Evolutionary conservation across 1,284 basidiomycete genomes (phyloP).

Genomic region (Trametes polyzona): DNA sequence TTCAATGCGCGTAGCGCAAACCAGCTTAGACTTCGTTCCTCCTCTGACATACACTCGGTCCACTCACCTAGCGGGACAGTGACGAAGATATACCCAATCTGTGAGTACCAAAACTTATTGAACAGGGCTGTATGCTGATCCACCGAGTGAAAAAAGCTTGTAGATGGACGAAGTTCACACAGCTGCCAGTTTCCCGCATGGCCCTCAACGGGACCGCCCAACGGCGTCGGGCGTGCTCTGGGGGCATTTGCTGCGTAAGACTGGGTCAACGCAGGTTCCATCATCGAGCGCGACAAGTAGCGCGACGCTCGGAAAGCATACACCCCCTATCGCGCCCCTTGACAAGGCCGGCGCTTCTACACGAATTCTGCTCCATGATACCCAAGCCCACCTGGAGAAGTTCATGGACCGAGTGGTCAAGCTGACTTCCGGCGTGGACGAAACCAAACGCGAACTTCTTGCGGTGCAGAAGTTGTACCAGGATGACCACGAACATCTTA

Average conservation of each 20-base stretch:
- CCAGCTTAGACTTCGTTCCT: no score
- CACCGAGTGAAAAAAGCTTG: no score
- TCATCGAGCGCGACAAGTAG: constrained; percentile 7
- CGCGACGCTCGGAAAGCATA: constrained; percentile 3
- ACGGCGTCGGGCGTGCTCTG: constrained; percentile 31
- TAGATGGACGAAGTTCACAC: no score
- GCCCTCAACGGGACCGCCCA: no score
- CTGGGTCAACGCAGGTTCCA: constrained; percentile 15
- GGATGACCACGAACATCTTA: constrained; percentile 35
- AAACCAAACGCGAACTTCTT: constrained; percentile 34
- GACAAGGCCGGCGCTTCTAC: constrained; percentile 69
- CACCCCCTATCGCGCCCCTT: constrained; percentile 50
- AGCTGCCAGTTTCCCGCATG: no score
- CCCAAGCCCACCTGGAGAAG: constrained; percentile 63
- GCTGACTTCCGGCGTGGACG: constrained; percentile 34
- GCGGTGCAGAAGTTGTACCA: constrained; percentile 34
- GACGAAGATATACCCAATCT: no score
- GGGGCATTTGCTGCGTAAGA: constrained; percentile 36
- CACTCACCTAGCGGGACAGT: no score
- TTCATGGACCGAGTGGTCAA: constrained; percentile 54
- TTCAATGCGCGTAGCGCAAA: no score
- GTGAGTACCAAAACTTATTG: no score
- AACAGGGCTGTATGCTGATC: no score
- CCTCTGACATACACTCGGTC: no score
- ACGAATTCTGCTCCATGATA: constrained; percentile 69